These are phyloP conservation scores for Fraxinus excelsior DNA, from an alignment of 257 asterid genomes.

Conservation along the genomic window DNA sequence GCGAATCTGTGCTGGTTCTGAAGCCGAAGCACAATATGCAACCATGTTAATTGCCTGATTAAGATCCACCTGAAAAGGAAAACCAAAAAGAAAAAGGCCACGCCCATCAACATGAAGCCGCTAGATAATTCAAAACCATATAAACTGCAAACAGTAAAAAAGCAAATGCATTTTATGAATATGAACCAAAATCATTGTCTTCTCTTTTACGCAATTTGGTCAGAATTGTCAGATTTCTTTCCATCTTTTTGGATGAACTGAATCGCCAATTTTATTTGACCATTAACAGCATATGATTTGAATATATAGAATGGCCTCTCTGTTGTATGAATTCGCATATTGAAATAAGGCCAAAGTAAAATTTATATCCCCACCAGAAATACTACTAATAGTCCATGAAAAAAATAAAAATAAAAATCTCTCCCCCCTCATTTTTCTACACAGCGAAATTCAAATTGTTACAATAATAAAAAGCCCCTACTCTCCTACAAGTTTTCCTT, in stretches of 20 bases:
- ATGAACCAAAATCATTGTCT: neutral
- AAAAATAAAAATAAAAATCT: no score
- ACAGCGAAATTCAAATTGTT: neutral
- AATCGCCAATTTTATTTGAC: no score
- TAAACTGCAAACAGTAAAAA: conserved; percentile 13
- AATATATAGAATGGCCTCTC: neutral
- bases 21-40: conserved; percentile 70
- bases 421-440: neutral
- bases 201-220: neutral
- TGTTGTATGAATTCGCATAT: conserved; percentile 17
- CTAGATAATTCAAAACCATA: conserved; percentile 2
- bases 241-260: neutral
- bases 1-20: conserved; percentile 85
- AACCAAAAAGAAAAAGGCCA: neutral
- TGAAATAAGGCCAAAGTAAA: neutral
- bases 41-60: conserved; percentile 89
- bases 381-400: neutral
- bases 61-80: conserved; percentile 62
- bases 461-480: neutral
- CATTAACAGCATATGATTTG: neutral
- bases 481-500: neutral
- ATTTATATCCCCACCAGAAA: neutral
- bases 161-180: neutral
- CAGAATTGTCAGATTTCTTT: neutral
- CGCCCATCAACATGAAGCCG: conserved; percentile 11